Evolutionary conservation across 2,329 filamentous ascomycete genomes (phyloP).

Genomic region (Coniosporium tulheliwenetii): DNA sequence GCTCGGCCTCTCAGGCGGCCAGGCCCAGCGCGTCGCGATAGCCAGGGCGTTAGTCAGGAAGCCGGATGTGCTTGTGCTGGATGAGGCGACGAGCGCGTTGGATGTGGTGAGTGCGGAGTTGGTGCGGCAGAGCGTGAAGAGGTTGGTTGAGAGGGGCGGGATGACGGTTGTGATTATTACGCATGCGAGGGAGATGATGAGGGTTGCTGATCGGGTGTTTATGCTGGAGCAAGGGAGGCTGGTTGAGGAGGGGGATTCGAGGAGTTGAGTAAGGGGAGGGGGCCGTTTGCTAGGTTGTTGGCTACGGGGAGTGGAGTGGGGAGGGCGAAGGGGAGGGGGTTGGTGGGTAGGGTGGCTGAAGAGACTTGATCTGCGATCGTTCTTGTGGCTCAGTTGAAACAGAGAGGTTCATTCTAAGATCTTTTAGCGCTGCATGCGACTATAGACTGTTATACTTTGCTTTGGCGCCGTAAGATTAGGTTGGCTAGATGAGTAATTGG

Average conservation of each 20-base stretch:
- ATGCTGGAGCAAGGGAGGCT: conserved; percentile 53
- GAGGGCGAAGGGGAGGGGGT: conserved; percentile 1
- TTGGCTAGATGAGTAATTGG: too few species aligned
- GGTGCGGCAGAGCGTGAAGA: conserved; percentile 46
- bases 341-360: neutral
- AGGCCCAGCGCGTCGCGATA: conserved; percentile 68
- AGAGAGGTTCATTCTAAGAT: too few species aligned
- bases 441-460: too few species aligned
- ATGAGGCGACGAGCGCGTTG: conserved; percentile 74
- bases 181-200: conserved; percentile 77
- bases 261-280: conserved; percentile 33
- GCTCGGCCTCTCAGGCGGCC: conserved; percentile 59
- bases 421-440: too few species aligned
- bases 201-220: conserved; percentile 55
- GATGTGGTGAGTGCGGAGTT: conserved; percentile 52
- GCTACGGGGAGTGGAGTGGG: conserved; percentile 17
- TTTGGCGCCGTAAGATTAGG: too few species aligned
- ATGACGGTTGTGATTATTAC: conserved; percentile 70
- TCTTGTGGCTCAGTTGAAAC: too few species aligned
- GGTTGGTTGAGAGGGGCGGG: conserved; percentile 29
- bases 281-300: conserved; percentile 18
- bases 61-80: conserved; percentile 61
- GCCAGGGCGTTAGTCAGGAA: conserved; percentile 59
- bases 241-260: conserved; percentile 49
- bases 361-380: too few species aligned